Percentiles rank a stretch among this genome's conserved stretches.
phyloP scores from a whole-genome alignment of 495 filamentous ascomycete genomes.

The Annulohypoxylon maeteangense region DNA sequence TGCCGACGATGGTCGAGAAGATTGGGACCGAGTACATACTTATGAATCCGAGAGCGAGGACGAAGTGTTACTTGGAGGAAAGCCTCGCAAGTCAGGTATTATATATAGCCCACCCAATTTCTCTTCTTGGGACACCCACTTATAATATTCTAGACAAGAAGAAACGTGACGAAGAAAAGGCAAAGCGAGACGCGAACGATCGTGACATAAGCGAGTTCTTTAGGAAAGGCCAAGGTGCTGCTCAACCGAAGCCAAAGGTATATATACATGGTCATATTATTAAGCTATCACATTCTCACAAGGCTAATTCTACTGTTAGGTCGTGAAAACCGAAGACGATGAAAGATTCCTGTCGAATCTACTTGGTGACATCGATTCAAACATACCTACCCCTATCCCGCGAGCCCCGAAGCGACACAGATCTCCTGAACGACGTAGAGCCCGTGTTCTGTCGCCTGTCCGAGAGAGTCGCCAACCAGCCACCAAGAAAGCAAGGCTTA shows the following conservation, averaged over 20 bases:
- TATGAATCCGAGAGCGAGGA: constrained; percentile 80
- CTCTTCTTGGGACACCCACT: constrained; percentile 15
- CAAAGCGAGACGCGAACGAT: constrained; percentile 85
- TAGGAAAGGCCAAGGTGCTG: constrained; percentile 72
- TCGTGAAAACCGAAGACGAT: constrained; percentile 80
- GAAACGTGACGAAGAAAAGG: constrained; percentile 88
- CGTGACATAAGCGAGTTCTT: constrained; percentile 95
- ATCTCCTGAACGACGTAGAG: constrained; percentile 77
- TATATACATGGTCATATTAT: constrained; percentile 12
- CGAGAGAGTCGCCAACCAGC: constrained; percentile 55
- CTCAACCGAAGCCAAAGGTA: constrained; percentile 84
- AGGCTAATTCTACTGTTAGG: constrained; percentile 42
- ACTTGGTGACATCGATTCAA: constrained; percentile 88
- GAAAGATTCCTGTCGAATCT: constrained; percentile 85
- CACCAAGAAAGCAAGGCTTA: constrained; percentile 62
- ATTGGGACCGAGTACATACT: constrained; percentile 80
- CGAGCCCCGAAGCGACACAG: constrained; percentile 70
- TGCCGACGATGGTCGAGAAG: constrained; percentile 95
- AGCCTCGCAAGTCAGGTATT: constrained; percentile 58
- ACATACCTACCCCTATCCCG: constrained; percentile 68
- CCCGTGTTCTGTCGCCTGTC: constrained; percentile 81
- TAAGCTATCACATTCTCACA: background rate
- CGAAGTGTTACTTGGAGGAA: constrained; percentile 71
- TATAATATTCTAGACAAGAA: constrained; percentile 70
- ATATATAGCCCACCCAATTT: constrained; percentile 10